These are phyloP conservation scores for Termitomyces sp. DNA, from an alignment of 1,284 basidiomycete genomes.

Conservation along the genomic window DNA sequence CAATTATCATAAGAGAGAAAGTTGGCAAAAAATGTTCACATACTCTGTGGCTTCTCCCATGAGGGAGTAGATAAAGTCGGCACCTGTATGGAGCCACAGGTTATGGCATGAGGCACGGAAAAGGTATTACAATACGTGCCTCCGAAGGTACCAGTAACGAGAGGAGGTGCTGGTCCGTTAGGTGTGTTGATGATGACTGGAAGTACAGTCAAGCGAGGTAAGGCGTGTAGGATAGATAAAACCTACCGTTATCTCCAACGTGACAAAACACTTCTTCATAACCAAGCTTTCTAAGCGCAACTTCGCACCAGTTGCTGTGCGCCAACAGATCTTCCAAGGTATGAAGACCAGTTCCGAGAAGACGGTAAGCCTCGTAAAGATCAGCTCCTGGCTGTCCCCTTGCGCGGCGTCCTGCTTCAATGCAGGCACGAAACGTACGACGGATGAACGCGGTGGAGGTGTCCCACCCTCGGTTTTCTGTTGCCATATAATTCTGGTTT, in stretches of 20 bases:
- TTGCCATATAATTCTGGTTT: conserved; percentile 40
- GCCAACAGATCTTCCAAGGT: conserved; percentile 76
- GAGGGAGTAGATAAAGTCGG: conserved; percentile 73
- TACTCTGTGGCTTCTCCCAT: conserved; percentile 58
- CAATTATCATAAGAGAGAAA: background rate
- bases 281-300: conserved; percentile 69
- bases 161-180: conserved; percentile 66
- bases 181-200: conserved; percentile 62
- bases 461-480: conserved; percentile 67
- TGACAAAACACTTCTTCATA: conserved; percentile 77
- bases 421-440: conserved; percentile 60
- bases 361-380: conserved; percentile 68
- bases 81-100: conserved; percentile 27
- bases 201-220: background rate
- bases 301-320: conserved; percentile 79
- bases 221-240: background rate
- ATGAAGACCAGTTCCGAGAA: conserved; percentile 68
- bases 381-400: conserved; percentile 50
- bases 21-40: conserved; percentile 17
- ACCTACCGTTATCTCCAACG: conserved; percentile 69
- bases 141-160: conserved; percentile 85
- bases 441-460: conserved; percentile 77
- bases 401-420: conserved; percentile 53
- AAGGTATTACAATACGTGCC: conserved; percentile 23
- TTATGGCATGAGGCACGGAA: background rate